Base-by-base conservation (phyloP, 345 rosid species). In the Moringa oleifera region DNA sequence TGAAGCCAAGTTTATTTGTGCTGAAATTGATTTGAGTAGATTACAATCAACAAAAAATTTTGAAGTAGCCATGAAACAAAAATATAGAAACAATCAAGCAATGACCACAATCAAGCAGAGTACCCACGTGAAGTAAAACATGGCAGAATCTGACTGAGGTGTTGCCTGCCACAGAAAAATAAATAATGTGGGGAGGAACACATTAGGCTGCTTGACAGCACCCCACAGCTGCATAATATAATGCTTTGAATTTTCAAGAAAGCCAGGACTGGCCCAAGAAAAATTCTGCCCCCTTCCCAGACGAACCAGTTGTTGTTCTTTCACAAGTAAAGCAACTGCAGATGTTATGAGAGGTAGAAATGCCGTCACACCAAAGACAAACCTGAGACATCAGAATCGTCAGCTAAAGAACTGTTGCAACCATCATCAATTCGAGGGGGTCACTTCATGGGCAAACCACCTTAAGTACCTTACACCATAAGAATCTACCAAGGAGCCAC, bases 161-260 rank as follows among this genome's bases (percentile, higher is more conserved):
- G 97, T 94, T 70, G 97, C 89, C 83, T 94, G 99, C 99, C 99
- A 90, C 56, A 90, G 82, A 82, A 94, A 90, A 57, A 94, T 79
- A 71, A 94, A 94, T 23, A 88, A 70, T 13, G 97, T 88, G 5
- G 96, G 97, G 15, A 94, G 86, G 60, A 85, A 85, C 53, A 90
- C 95, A 70, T 79, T 82, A 8, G 95, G 93, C 68, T 90, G 87
- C 77, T 80, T 83, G 51, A 88, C 81, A 61, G 99, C 95, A 63
- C 53, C 57, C 92, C 90, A 88, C 41, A 90, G 73, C 78, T 82
- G 78, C 71, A 85, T 60, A 55, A 88, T 63, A 64, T 76, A 76
- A 64, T 73, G 87, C 78, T 78, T 94, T 31, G 94, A 85, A 71
- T 79, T 82, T 65, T 85, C 86, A 55, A 90, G 65, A 71, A 90